Evolutionary conservation across 2,329 filamentous ascomycete species (phyloP).

Genomic region (Penicillium freii): DNA sequence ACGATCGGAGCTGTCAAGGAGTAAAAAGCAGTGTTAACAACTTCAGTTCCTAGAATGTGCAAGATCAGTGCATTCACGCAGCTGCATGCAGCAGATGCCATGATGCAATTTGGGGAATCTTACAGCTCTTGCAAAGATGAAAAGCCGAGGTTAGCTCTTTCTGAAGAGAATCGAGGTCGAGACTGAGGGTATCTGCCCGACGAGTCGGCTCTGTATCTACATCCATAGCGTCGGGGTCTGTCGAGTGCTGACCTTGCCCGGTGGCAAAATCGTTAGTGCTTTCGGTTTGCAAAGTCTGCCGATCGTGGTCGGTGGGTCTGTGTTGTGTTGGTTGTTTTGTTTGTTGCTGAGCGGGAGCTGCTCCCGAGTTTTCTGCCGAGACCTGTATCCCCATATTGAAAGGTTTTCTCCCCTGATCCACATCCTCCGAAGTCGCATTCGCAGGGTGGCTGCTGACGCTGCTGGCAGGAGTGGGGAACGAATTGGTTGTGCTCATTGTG

Average conservation of each 20-base stretch:
- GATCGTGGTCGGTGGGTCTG: constrained; percentile 38
- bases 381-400: constrained; percentile 25
- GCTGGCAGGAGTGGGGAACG: constrained; percentile 48
- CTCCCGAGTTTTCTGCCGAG: constrained; percentile 18
- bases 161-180: constrained; percentile 45
- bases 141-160: constrained; percentile 48
- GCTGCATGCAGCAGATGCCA: constrained; percentile 30
- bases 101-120: constrained; percentile 45
- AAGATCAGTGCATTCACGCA: constrained; percentile 30
- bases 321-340: constrained; percentile 25
- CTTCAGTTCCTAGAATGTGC: constrained; percentile 32
- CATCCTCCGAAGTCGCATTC: constrained; percentile 36
- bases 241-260: constrained; percentile 14
- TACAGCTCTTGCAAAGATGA: constrained; percentile 52
- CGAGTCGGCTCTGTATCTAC: constrained; percentile 33
- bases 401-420: constrained; percentile 36
- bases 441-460: constrained; percentile 41
- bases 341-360: constrained; percentile 17
- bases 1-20: constrained; percentile 45
- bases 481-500: constrained; percentile 40
- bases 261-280: constrained; percentile 24
- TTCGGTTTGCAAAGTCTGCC: constrained; percentile 22
- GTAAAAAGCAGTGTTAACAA: constrained; percentile 45
- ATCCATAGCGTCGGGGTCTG: constrained; percentile 40
- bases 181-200: constrained; percentile 26